Conservation (phyloP, 1,284 basidiomycete species). For the Filobasidium uniguttulatum region DNA sequence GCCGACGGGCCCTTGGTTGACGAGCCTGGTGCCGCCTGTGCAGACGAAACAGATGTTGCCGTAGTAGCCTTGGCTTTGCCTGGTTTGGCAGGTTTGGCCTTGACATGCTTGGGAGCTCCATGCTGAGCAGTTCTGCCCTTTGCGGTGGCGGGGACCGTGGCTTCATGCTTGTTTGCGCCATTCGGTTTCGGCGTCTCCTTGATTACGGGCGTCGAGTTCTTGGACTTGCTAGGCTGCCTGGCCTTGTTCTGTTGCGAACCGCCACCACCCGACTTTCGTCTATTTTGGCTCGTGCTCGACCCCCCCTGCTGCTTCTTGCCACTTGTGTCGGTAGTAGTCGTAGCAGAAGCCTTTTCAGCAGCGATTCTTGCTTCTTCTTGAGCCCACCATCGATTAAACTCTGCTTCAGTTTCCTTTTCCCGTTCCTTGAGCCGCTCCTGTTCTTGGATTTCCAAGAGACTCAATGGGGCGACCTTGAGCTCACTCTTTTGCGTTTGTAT, state of each 20-base stretch:
- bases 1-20: not conserved
- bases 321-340: conserved; percentile 1
- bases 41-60: not conserved
- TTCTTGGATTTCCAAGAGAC: conserved; percentile 66
- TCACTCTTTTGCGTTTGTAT: conserved; percentile 35
- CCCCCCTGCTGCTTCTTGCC: no score
- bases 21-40: not conserved
- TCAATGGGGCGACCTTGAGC: conserved; percentile 42
- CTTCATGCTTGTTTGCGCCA: not conserved
- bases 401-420: conserved; percentile 50
- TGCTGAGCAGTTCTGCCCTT: no score
- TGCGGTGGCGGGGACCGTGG: not conserved
- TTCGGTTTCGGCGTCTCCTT: not conserved
- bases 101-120: no score
- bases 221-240: not conserved
- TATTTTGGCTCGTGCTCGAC: not conserved
- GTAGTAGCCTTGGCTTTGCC: not conserved
- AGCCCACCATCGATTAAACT: conserved; percentile 75
- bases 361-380: conserved; percentile 58
- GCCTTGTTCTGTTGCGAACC: not conserved
- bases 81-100: no score
- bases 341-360: conserved; percentile 34
- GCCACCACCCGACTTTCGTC: not conserved
- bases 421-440: conserved; percentile 45
- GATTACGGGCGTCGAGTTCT: not conserved